Evolutionary conservation across 2,329 filamentous ascomycete species (phyloP).

Genomic region (Aspergillus uvarum): DNA sequence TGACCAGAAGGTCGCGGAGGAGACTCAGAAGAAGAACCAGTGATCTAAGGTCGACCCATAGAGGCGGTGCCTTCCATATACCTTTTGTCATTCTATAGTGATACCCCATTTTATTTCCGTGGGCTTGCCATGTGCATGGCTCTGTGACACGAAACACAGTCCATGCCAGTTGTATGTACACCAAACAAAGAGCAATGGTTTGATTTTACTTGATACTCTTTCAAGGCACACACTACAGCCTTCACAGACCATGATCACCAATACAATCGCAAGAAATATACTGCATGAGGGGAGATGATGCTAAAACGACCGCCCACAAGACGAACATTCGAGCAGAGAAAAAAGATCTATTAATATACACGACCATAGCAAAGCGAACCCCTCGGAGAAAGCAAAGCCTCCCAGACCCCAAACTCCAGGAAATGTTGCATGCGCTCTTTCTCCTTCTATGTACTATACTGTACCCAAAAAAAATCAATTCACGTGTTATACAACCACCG

Average conservation of each 20-base stretch:
- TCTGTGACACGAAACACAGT: neutral
- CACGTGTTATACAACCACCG: too few species aligned
- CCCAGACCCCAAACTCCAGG: too few species aligned
- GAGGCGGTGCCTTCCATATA: slow-evolving; percentile 2
- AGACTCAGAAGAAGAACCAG: slow-evolving; percentile 36
- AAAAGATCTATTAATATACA: slow-evolving; percentile 17
- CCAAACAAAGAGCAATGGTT: neutral
- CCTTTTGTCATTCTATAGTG: slow-evolving; percentile 19
- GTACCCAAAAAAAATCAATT: too few species aligned
- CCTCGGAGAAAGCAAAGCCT: slow-evolving; percentile 12
- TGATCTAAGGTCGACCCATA: slow-evolving; percentile 17
- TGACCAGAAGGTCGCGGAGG: slow-evolving; percentile 25
- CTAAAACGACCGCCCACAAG: too few species aligned
- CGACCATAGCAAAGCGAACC: slow-evolving; percentile 8
- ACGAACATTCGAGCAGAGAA: neutral
- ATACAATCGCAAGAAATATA: too few species aligned
- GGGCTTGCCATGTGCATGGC: neutral
- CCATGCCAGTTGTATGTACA: neutral
- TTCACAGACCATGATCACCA: too few species aligned
- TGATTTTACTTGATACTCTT: too few species aligned
- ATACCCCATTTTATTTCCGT: slow-evolving; percentile 28
- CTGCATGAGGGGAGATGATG: slow-evolving; percentile 9
- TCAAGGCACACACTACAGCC: too few species aligned
- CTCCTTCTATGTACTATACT: slow-evolving; percentile 1
- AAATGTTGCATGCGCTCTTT: neutral